Percentiles rank a stretch among this genome's conserved stretches.
Conservation (phyloP, 2,329 filamentous ascomycete genomes). For the Rhynchosporium secalis region DNA sequence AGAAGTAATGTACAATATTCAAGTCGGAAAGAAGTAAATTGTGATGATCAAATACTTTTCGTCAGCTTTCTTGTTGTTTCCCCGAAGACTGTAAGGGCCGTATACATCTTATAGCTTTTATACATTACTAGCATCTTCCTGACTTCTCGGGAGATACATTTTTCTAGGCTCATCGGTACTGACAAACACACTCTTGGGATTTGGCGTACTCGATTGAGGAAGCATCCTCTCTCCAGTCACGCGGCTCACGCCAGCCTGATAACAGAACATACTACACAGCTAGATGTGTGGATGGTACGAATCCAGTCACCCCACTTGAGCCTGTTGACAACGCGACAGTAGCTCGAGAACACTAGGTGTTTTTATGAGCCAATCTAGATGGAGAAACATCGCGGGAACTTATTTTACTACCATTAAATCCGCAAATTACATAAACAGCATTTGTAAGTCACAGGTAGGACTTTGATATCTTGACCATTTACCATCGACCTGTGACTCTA, state of each 20-base stretch:
- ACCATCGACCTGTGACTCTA: not conserved
- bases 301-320: not conserved
- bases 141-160: too few species aligned
- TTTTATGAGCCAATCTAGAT: constrained; percentile 5
- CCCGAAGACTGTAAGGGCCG: too few species aligned
- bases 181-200: too few species aligned
- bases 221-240: not conserved
- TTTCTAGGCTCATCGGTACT: too few species aligned
- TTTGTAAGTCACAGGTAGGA: not conserved
- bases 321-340: constrained; percentile 13
- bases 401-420: not conserved
- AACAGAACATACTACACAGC: not conserved
- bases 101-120: too few species aligned
- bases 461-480: not conserved
- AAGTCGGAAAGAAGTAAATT: not conserved
- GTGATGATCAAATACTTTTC: not conserved
- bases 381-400: not conserved
- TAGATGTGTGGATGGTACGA: not conserved
- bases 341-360: not conserved
- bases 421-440: not conserved
- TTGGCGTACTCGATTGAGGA: too few species aligned
- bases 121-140: too few species aligned
- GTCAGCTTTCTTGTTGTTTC: not conserved
- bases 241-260: not conserved
- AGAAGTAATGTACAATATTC: constrained; percentile 6